Evolutionary conservation across 345 rosid species (phyloP).

Genomic region (Geranium rotundifolium): DNA sequence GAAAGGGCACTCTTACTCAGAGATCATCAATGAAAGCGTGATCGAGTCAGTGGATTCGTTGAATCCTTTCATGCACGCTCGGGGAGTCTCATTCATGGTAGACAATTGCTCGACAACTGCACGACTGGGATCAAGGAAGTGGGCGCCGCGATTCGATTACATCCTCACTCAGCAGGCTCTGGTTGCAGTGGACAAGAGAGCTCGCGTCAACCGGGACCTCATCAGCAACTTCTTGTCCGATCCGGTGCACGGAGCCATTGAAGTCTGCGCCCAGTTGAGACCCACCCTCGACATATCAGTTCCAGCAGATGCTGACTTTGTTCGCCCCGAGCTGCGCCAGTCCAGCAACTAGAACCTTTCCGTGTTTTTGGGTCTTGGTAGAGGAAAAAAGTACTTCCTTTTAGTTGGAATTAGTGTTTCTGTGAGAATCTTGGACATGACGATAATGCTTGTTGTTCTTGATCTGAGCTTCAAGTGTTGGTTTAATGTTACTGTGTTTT

Average conservation of each 20-base stretch:
- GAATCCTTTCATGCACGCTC: constrained; percentile 95
- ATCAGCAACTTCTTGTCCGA: constrained; percentile 82
- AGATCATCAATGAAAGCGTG: constrained; percentile 87
- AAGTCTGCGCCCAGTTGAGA: constrained; percentile 76
- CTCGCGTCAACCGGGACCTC: constrained; percentile 57
- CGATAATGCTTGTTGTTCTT: no score
- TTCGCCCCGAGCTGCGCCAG: constrained; percentile 83
- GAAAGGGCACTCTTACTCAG: constrained; percentile 89
- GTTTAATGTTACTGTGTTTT: no score
- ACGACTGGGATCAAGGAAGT: constrained; percentile 80
- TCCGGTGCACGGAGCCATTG: constrained; percentile 79
- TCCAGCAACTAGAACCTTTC: constrained; percentile 29
- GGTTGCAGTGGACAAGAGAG: constrained; percentile 50
- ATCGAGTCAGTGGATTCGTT: constrained; percentile 88
- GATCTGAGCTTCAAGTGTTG: no score
- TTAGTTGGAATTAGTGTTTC: no score
- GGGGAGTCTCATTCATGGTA: constrained; percentile 93
- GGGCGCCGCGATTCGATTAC: constrained; percentile 92
- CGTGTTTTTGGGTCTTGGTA: no score
- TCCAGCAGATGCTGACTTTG: constrained; percentile 78
- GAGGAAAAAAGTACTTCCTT: no score
- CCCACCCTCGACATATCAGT: constrained; percentile 86
- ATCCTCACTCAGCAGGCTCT: constrained; percentile 68
- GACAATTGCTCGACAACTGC: constrained; percentile 95
- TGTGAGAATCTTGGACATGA: no score